phyloP scores from a whole-genome alignment of 1,284 basidiomycete genomes.

The Ceratobasidium sp. region DNA sequence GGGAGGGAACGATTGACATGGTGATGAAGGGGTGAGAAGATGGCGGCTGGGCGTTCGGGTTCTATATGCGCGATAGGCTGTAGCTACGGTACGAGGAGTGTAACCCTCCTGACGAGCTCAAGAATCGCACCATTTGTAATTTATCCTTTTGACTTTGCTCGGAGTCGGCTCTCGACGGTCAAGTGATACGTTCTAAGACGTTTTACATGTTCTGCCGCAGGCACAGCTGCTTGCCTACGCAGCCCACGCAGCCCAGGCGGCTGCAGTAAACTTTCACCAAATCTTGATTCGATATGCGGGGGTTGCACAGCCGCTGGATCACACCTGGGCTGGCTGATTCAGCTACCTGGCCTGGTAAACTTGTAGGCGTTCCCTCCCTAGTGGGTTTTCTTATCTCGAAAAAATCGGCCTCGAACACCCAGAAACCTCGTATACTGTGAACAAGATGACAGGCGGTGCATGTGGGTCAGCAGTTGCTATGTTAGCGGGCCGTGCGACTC shows the following conservation, averaged over 20 bases:
- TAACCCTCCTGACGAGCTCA: neutral
- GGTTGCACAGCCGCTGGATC: too few species aligned
- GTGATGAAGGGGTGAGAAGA: slow-evolving; percentile 3
- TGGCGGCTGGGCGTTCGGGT: neutral
- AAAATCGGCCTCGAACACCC: too few species aligned
- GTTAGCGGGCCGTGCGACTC: too few species aligned
- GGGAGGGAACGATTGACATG: slow-evolving; percentile 6
- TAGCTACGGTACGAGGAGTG: neutral
- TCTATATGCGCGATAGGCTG: neutral
- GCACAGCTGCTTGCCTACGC: neutral
- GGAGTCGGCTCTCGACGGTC: neutral
- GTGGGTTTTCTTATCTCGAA: too few species aligned
- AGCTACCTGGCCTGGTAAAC: too few species aligned
- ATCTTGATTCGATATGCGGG: too few species aligned
- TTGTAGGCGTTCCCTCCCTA: too few species aligned
- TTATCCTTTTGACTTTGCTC: neutral
- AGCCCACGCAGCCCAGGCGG: neutral
- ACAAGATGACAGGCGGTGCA: too few species aligned
- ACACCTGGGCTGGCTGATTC: too few species aligned
- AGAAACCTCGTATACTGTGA: too few species aligned
- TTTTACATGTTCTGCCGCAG: neutral
- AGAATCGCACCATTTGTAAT: neutral
- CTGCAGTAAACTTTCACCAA: neutral
- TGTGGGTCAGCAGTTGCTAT: too few species aligned
- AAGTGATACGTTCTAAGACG: neutral